phyloP scores from a whole-genome alignment of 225 moss, liverwort and hornwort genomes.

The Polytrichum commune region DNA sequence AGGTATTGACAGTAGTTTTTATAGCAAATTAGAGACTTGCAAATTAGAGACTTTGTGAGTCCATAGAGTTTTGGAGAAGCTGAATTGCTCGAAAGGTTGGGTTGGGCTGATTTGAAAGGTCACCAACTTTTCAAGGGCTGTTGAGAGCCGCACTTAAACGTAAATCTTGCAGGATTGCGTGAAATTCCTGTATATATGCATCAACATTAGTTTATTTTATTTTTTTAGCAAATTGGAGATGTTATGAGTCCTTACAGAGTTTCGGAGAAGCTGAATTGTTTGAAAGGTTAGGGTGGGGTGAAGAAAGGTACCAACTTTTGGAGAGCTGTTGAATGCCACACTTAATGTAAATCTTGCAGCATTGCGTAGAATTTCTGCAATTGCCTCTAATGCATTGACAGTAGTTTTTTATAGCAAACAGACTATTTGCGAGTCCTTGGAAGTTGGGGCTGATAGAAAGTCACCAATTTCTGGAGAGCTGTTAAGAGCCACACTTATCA shows the following conservation, averaged over 20 bases:
- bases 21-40: too few species aligned
- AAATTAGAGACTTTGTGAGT: too few species aligned
- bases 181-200: background rate
- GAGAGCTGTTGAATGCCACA: background rate
- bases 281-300: background rate
- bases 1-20: background rate
- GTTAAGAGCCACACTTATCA: background rate
- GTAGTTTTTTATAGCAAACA: too few species aligned
- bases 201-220: too few species aligned
- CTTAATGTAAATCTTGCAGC: background rate
- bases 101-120: background rate
- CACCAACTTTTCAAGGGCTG: background rate
- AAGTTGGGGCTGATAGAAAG: background rate
- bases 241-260: too few species aligned
- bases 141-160: background rate
- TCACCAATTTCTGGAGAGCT: background rate
- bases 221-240: too few species aligned
- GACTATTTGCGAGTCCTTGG: too few species aligned
- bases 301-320: background rate
- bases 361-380: background rate
- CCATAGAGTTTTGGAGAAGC: too few species aligned
- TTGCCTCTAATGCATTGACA: too few species aligned
- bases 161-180: background rate
- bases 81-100: background rate
- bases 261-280: background rate